Base-by-base conservation (phyloP, 208 protist species). In the Acanthamoeba healyi region DNA sequence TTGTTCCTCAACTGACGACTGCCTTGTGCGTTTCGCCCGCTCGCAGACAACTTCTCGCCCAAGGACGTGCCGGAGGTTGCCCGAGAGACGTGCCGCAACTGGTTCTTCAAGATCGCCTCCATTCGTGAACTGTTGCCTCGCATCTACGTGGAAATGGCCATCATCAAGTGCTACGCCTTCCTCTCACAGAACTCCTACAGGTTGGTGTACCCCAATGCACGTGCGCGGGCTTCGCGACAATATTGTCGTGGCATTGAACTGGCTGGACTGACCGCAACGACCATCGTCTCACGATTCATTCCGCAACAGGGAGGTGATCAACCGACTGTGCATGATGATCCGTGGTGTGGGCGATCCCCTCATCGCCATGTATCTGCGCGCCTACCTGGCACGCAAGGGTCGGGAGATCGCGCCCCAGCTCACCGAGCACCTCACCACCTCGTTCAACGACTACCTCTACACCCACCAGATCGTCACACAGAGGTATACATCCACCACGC, bases 81-180 rank as follows among this genome's bases (percentile, higher is more conserved):
- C 15, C 96, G 96, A 58, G 98, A 98, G 93, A 97, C 96, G 0
- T 98, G 97, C 94, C 89, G 95, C 51, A 98, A 98, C 92, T 98
- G 98, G 98, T 98, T 98, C 94, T 98, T 95, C 94, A 98, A 98
- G 81, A 97, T 98, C 61, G 97, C 98, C 10, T 98, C 98, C 3
- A 98, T 98, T 92, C 93, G 98, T 36, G 98, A 98, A 77, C 86
- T 98, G 1, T 32, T 98, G 17, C 97, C 97, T 26, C 95, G 98
- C 70, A 44, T 98, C 26, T 98, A 96, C 67, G 95, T 98, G 22
- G 98, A 98, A 82, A 94, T 98, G 61, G 84, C 97, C 17, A 94
- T 98, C 38, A 65, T 98, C 6, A 38, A 84, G 29, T 98, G 96
- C 95, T 97, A 98, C 94, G 42, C 65, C 36, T 98, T 98, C 74